Base-by-base conservation (phyloP, 257 asterid species). In the Plantago elongata region DNA sequence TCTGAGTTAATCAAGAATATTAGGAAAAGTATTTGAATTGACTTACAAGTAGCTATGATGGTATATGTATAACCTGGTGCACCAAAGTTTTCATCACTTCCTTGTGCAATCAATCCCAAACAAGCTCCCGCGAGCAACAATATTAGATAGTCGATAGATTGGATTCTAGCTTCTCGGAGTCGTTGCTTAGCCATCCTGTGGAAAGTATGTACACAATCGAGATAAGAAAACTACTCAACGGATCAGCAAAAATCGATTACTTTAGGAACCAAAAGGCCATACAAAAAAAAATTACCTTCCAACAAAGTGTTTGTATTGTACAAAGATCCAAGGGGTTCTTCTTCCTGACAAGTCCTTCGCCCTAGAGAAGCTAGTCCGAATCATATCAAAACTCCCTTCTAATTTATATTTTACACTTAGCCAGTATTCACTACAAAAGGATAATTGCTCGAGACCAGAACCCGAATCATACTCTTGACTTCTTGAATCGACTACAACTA, bases 81-180 rank as follows among this genome's bases (percentile, higher is more conserved):
- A 9, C 95, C 95, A 72, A 91, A 91, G 68, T 68, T 83, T 66
- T 84, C 95, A 9, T 88, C 98, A 0, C 90, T 80, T 51, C 77
- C 72, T 77, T 80, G 88, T 44, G 92, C 69, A 40, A 91, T 61
- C 61, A 85, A 74, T 54, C 98, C 98, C 82, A 91, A 83, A 73
- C 95, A 84, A 66, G 93, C 93, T 38, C 98, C 98, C 65, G 98
- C 98, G 66, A 91, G 89, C 78, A 91, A 67, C 67, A 91, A 69
- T 65, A 88, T 91, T 56, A 91, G 90, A 63, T 62, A 88, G 70
- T 91, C 98, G 49, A 83, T 78, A 6, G 93, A 79, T 80, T 86
- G 98, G 68, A 83, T 73, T 73, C 79, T 78, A 12, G 95, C 94
- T 80, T 91, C 98, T 45, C 95, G 84, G 54, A 88, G 75, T 17